phyloP scores from a whole-genome alignment of 352 stramenopile genomes.

The Pilasporangium apinafurcum region DNA sequence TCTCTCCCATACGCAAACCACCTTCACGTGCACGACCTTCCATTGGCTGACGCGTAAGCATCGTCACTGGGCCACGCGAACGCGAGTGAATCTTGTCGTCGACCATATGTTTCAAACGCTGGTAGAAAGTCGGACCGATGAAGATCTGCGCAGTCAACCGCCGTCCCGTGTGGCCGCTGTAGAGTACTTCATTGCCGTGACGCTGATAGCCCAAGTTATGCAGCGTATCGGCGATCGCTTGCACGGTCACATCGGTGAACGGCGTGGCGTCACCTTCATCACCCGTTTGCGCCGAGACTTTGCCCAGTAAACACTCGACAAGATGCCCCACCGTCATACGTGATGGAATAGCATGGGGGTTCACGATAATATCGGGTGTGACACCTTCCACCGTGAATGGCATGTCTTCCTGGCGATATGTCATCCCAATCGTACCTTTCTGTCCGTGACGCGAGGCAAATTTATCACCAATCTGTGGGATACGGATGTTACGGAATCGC shows the following conservation, averaged over 20 bases:
- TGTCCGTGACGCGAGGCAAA: conserved; percentile 92
- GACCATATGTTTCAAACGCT: conserved; percentile 99
- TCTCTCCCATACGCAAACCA: conserved; percentile 99
- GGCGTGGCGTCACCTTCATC: conserved; percentile 98
- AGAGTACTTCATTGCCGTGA: conserved; percentile 99
- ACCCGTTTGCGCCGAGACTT: conserved; percentile 96
- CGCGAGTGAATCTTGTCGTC: conserved; percentile 99
- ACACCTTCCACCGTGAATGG: conserved; percentile 99
- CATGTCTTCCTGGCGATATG: conserved; percentile 99
- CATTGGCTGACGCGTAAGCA: conserved; percentile 98
- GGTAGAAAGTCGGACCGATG: conserved; percentile 99
- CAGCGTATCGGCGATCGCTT: conserved; percentile 94
- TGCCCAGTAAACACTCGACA: conserved; percentile 99
- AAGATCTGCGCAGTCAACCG: conserved; percentile 96
- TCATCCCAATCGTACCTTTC: conserved; percentile 98
- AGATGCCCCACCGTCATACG: conserved; percentile 99
- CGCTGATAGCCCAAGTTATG: conserved; percentile 98
- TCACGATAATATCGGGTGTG: conserved; percentile 99
- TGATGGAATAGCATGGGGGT: conserved; percentile 99
- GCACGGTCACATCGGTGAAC: conserved; percentile 98
- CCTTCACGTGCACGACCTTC: conserved; percentile 97
- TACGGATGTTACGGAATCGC: conserved; percentile 97
- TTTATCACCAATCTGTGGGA: conserved; percentile 99
- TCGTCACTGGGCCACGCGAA: conserved; percentile 91
- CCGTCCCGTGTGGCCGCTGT: conserved; percentile 98